These are phyloP conservation scores for Dalbergia oliveri DNA, from an alignment of 306 rosid genomes.

Conservation along the genomic window DNA sequence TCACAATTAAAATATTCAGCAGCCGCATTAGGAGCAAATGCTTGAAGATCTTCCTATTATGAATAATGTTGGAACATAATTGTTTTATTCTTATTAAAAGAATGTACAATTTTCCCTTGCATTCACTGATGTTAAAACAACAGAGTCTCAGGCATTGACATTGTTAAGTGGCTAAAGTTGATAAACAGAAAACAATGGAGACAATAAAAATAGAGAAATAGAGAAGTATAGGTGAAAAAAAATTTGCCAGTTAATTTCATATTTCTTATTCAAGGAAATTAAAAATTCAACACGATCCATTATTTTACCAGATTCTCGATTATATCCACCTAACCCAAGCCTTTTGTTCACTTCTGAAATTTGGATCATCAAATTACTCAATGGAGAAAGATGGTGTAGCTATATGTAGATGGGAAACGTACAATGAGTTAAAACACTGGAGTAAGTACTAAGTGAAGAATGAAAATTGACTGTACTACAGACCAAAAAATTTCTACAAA, in stretches of 20 bases:
- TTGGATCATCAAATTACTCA: not conserved
- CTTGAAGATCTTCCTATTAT: slow-evolving; percentile 8
- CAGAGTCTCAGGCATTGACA: not conserved
- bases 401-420: not conserved
- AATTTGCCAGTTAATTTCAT: slow-evolving; percentile 10
- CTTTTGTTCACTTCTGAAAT: not conserved
- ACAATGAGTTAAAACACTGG: not conserved
- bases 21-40: slow-evolving; percentile 5
- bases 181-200: not conserved
- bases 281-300: not conserved
- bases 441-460: not conserved
- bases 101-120: slow-evolving; percentile 11
- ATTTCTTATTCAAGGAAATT: slow-evolving; percentile 15
- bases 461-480: not conserved
- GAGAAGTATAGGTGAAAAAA: not conserved
- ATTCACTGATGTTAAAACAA: not conserved
- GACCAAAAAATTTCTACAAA: not conserved
- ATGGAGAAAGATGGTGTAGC: not conserved
- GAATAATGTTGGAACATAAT: slow-evolving; percentile 15
- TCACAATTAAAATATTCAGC: slow-evolving; percentile 32
- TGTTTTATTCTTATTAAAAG: not conserved
- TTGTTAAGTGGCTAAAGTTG: slow-evolving; percentile 1
- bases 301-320: slow-evolving; percentile 7
- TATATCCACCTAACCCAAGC: not conserved
- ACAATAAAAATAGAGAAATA: not conserved